Evolutionary conservation across 1,284 basidiomycete species (phyloP).

Genomic region (Cryptococcus amylolentus): DNA sequence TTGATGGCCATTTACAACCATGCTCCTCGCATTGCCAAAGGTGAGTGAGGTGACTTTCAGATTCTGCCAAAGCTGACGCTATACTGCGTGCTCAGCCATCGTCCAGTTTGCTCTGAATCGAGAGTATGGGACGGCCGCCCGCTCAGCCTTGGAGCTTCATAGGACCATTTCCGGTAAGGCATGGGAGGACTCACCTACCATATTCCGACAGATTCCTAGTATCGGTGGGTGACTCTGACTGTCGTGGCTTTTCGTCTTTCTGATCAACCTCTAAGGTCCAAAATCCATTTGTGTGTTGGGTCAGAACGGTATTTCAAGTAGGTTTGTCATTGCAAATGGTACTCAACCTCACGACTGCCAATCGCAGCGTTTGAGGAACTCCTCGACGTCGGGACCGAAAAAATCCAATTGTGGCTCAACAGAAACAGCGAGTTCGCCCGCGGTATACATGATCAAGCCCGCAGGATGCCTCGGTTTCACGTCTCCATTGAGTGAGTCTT

Average conservation of each 20-base stretch:
- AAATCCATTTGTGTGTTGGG: slow-evolving; percentile 38
- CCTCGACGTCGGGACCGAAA: background rate
- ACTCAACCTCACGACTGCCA: background rate
- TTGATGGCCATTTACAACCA: slow-evolving; percentile 31
- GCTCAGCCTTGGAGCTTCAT: slow-evolving; percentile 31
- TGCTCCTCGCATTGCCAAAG: slow-evolving; percentile 37
- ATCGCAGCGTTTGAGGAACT: slow-evolving; percentile 11
- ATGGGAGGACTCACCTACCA: slow-evolving; percentile 40
- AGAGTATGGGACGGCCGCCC: slow-evolving; percentile 25
- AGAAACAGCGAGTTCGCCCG: background rate
- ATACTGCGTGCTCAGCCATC: slow-evolving; percentile 26
- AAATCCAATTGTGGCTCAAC: slow-evolving; percentile 1
- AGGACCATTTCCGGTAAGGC: slow-evolving; percentile 40
- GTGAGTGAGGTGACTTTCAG: background rate
- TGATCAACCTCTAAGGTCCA: slow-evolving; percentile 17
- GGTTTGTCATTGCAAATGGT: slow-evolving; percentile 2
- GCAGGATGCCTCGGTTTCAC: slow-evolving; percentile 5
- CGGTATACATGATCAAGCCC: slow-evolving; percentile 2
- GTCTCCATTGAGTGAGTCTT: slow-evolving; percentile 7
- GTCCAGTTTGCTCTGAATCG: slow-evolving; percentile 21
- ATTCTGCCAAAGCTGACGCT: background rate
- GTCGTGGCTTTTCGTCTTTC: background rate
- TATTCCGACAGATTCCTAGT: slow-evolving; percentile 42
- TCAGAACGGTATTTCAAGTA: slow-evolving; percentile 22
- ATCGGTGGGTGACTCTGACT: slow-evolving; percentile 22